Percentiles rank a stretch among this genome's conserved stretches.
phyloP scores from a whole-genome alignment of 225 moss, liverwort and hornwort genomes.

The Marchantia paleacea region DNA sequence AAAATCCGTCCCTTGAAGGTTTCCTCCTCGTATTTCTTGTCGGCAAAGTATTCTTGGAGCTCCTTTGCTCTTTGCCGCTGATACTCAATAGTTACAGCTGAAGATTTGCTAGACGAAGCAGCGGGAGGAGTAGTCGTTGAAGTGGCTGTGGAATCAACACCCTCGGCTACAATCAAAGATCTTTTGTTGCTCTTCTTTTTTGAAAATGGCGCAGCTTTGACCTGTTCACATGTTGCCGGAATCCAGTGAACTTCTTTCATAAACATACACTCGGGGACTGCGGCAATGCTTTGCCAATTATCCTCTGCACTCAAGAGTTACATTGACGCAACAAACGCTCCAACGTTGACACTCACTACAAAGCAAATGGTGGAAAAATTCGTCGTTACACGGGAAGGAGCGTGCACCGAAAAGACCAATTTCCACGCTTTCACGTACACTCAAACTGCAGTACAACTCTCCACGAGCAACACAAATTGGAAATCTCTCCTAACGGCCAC shows the following conservation, averaged over 20 bases:
- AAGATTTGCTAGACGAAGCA: conserved; percentile 43
- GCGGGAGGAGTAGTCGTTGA: conserved; percentile 42
- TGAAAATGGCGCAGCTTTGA: not conserved
- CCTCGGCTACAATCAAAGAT: conserved; percentile 32
- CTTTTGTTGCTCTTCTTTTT: conserved; percentile 6
- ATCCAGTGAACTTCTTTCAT: not conserved
- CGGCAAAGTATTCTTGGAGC: conserved; percentile 86
- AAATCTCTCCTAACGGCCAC: too few species aligned
- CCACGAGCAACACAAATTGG: not conserved
- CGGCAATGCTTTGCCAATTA: too few species aligned
- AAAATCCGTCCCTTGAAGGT: conserved; percentile 67
- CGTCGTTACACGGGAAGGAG: too few species aligned
- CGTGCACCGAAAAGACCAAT: not conserved
- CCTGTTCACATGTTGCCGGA: conserved; percentile 5
- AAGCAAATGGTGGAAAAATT: too few species aligned
- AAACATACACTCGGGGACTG: too few species aligned
- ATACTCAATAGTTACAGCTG: conserved; percentile 77
- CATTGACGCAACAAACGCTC: too few species aligned
- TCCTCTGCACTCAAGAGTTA: too few species aligned
- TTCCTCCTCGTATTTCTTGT: conserved; percentile 85
- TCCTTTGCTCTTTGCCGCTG: conserved; percentile 98
- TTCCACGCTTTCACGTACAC: not conserved
- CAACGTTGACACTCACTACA: too few species aligned
- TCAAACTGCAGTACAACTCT: not conserved
- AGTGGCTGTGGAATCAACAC: conserved; percentile 56